Evolutionary conservation across 2,329 filamentous ascomycete species (phyloP).

Genomic region (Calonectria hongkongensis): DNA sequence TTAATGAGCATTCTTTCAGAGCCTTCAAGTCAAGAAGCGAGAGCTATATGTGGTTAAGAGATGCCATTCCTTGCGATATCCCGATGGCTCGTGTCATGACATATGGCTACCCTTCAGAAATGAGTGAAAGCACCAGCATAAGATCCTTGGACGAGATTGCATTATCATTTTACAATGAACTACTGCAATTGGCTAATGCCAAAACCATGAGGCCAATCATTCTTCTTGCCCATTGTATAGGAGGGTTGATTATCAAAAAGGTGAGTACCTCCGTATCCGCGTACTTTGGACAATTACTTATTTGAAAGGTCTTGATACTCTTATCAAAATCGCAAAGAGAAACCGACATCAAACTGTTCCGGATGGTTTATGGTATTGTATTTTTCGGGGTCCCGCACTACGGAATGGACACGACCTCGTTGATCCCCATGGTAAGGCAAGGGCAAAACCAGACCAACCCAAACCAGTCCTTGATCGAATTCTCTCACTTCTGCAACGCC

Average conservation of each 20-base stretch:
- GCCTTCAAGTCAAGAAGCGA: background rate
- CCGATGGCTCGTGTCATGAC: background rate
- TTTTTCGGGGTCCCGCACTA: conserved; percentile 41
- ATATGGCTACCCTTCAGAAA: background rate
- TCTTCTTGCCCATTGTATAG: background rate
- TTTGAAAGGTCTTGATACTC: background rate
- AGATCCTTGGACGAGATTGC: background rate
- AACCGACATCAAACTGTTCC: background rate
- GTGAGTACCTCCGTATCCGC: background rate
- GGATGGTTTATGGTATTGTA: conserved; percentile 30
- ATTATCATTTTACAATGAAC: background rate
- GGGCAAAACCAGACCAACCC: background rate
- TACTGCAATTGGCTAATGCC: background rate
- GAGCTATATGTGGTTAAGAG: background rate
- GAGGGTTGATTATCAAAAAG: background rate
- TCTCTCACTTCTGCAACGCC: background rate
- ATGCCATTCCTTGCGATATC: background rate
- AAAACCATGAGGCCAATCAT: background rate
- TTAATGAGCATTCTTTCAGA: background rate
- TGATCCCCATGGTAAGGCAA: background rate
- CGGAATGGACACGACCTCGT: background rate
- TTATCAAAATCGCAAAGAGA: conserved; percentile 29
- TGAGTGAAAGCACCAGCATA: background rate
- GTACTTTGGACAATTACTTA: background rate
- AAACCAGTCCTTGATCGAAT: background rate